Evolutionary conservation across 2,329 filamentous ascomycete species (phyloP).

Genomic region (Podosphaera leucotricha): DNA sequence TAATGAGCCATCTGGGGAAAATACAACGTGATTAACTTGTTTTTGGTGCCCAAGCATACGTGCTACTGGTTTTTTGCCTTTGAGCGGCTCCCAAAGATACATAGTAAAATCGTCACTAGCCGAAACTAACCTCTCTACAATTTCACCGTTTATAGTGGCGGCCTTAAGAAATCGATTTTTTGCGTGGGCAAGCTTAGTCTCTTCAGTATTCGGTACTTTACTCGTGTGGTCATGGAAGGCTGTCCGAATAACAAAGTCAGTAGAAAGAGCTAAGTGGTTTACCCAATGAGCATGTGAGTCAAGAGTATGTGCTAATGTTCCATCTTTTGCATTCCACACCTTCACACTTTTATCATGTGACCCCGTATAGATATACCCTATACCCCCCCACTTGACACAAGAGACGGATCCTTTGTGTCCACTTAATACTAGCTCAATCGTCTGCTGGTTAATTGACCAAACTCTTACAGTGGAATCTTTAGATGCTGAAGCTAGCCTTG

Average conservation of each 20-base stretch:
- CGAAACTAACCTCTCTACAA: slow-evolving; percentile 68
- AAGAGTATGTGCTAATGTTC: slow-evolving; percentile 58
- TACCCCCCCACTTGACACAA: slow-evolving; percentile 89
- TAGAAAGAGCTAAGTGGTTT: slow-evolving; percentile 83
- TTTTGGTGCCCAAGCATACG: slow-evolving; percentile 86
- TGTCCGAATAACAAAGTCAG: slow-evolving; percentile 71
- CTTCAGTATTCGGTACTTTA: slow-evolving; percentile 40
- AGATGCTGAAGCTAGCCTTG: slow-evolving; percentile 62
- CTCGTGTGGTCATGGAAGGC: slow-evolving; percentile 67
- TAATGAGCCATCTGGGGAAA: slow-evolving; percentile 69
- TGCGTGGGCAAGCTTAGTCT: slow-evolving; percentile 51
- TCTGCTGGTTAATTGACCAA: slow-evolving; percentile 60
- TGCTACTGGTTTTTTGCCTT: slow-evolving; percentile 62
- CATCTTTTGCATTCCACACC: slow-evolving; percentile 64
- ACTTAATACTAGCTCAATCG: slow-evolving; percentile 58
- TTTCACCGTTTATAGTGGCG: slow-evolving; percentile 47
- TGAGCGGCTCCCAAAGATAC: slow-evolving; percentile 75
- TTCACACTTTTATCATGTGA: slow-evolving; percentile 86
- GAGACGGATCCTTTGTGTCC: slow-evolving; percentile 78
- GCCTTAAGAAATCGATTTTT: slow-evolving; percentile 69
- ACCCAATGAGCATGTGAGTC: slow-evolving; percentile 80
- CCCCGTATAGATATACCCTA: slow-evolving; percentile 56
- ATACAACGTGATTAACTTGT: slow-evolving; percentile 85
- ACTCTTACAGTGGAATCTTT: slow-evolving; percentile 77
- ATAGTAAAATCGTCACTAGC: slow-evolving; percentile 93